A percentile compares a stretch with the other conserved stretches of the same genome.
Evolutionary conservation across 345 rosid genomes (phyloP).

Genomic region (Citrus reticulata): DNA sequence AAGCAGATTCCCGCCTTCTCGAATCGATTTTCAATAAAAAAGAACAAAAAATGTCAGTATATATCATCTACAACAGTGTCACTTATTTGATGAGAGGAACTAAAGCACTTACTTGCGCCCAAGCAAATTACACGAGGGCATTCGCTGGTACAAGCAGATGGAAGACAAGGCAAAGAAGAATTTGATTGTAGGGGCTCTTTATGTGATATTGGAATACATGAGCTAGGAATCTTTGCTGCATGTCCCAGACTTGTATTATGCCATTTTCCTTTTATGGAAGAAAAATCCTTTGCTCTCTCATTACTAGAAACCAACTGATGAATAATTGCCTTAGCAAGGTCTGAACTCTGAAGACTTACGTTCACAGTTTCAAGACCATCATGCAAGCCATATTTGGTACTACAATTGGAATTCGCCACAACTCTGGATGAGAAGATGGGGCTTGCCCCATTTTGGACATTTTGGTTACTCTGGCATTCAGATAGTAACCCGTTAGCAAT

Average conservation of each 20-base stretch:
- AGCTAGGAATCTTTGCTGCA: conserved; percentile 15
- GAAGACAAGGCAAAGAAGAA: conserved; percentile 15
- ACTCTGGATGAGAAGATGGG: conserved; percentile 17
- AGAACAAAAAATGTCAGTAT: conserved; percentile 3
- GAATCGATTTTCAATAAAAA: conserved; percentile 3
- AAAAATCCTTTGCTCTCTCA: conserved; percentile 22
- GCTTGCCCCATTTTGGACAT: conserved; percentile 13
- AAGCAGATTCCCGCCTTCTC: conserved; percentile 47
- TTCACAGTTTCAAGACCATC: conserved; percentile 19
- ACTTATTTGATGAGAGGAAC: not conserved
- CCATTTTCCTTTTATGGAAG: conserved; percentile 18
- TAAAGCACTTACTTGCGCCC: conserved; percentile 37
- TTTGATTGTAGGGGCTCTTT: conserved; percentile 20
- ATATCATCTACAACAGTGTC: not conserved
- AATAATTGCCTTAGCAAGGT: conserved; percentile 19
- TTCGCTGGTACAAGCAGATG: conserved; percentile 16
- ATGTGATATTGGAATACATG: conserved; percentile 4
- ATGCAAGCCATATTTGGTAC: conserved; percentile 18
- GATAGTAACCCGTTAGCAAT: conserved; percentile 13
- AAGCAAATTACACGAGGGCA: conserved; percentile 42
- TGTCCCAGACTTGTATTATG: conserved; percentile 6
- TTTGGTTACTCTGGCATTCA: conserved; percentile 18
- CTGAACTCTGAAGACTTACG: conserved; percentile 16
- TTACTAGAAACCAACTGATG: conserved; percentile 18
- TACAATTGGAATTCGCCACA: conserved; percentile 1